Conservation (phyloP, 805 yeast species). For the Cyberlindnera nakhonratchasimensis region DNA sequence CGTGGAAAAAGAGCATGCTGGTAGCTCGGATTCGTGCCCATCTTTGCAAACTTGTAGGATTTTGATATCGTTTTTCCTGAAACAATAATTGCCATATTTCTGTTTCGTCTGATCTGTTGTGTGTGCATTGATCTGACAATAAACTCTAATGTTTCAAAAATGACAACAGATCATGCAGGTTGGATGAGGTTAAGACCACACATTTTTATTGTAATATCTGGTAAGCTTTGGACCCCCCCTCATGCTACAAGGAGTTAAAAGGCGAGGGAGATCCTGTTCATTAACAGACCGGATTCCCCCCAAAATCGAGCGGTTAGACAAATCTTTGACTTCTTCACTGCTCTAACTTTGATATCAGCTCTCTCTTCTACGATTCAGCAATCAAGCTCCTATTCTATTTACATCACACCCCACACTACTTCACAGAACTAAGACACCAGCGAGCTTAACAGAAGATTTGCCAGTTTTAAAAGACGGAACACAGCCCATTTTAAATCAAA, state of each 20-base stretch:
- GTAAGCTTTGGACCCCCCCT: not conserved
- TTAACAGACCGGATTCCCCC: not conserved
- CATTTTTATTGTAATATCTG: not conserved
- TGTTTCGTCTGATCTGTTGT: not conserved
- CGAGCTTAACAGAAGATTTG: not conserved
- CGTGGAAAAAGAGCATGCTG: not conserved
- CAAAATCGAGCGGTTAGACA: not conserved
- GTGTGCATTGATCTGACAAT: not conserved
- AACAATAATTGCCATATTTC: not conserved
- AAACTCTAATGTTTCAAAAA: slow-evolving; percentile 1
- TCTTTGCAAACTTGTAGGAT: not conserved
- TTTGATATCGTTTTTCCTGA: not conserved
- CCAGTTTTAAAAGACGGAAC: not conserved
- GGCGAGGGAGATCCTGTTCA: not conserved
- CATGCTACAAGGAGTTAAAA: not conserved
- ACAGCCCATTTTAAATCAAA: not conserved
- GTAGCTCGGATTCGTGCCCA: not conserved
- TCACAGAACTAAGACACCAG: not conserved
- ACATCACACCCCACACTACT: not conserved
- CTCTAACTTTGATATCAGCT: not conserved
- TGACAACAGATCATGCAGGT: slow-evolving; percentile 3
- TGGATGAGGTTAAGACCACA: not conserved
- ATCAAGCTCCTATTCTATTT: not conserved
- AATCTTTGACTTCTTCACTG: no score
- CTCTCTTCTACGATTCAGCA: not conserved